Percentiles rank a stretch among this genome's conserved stretches.
These are phyloP conservation scores for Endogone sp. DNA, from an alignment of 192 early-diverging fungal species.

Conservation along the genomic window DNA sequence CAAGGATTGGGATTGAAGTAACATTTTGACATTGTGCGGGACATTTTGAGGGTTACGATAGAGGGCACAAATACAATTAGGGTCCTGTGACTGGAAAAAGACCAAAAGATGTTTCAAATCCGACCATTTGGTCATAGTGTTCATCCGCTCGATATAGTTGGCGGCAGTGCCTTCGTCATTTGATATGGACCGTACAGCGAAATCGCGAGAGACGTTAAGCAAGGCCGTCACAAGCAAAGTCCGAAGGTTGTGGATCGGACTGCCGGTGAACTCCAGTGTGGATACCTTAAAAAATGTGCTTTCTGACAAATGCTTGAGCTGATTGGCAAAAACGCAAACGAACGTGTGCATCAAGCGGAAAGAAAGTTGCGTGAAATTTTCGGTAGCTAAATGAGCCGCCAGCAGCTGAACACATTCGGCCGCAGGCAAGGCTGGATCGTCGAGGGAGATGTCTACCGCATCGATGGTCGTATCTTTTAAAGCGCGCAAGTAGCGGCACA, in stretches of 20 bases:
- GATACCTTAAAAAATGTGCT: conserved; percentile 12
- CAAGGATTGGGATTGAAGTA: conserved; percentile 4
- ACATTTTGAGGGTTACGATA: conserved; percentile 10
- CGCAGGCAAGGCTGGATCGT: not conserved
- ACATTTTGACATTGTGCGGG: conserved; percentile 5
- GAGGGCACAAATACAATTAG: conserved; percentile 11
- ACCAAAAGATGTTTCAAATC: conserved; percentile 16
- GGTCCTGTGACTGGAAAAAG: conserved; percentile 15
- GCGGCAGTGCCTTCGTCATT: not conserved
- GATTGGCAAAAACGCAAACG: conserved; percentile 16
- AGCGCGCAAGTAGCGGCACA: too few relatives aligned
- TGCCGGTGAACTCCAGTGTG: conserved; percentile 6
- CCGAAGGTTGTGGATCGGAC: too few relatives aligned
- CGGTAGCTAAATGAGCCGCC: not conserved
- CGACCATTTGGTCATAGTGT: not conserved
- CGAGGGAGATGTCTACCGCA: not conserved
- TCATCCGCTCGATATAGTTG: not conserved
- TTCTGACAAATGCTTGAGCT: conserved; percentile 11
- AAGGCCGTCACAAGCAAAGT: not conserved
- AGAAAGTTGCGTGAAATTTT: not conserved
- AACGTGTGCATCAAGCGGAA: not conserved
- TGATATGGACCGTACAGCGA: conserved; percentile 7
- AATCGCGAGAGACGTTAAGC: conserved; percentile 9
- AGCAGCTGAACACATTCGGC: not conserved
- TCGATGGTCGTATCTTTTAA: not conserved